A percentile compares a stretch with the other conserved stretches of the same genome.
Conservation (phyloP, 1,284 basidiomycete genomes). For the Porogramme epimiltina region DNA sequence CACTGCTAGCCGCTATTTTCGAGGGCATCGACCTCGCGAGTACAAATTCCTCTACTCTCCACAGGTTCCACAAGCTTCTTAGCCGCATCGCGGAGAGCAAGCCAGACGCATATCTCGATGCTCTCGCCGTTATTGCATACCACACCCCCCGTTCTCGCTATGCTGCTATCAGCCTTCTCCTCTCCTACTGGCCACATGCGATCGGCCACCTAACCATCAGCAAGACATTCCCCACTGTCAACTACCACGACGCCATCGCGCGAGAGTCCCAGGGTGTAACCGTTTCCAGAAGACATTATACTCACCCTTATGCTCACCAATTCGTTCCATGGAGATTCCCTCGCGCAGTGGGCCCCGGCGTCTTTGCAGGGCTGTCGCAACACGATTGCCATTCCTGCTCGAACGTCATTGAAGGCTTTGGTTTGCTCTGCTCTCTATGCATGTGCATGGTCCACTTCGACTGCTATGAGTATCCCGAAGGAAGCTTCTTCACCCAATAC, state of each 20-base stretch:
- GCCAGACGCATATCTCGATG: conserved; percentile 67
- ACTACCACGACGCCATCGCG: conserved; percentile 29
- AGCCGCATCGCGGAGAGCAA: conserved; percentile 61
- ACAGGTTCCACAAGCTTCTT: conserved; percentile 60
- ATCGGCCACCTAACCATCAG: conserved; percentile 67
- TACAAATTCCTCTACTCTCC: conserved; percentile 37
- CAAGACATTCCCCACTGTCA: conserved; percentile 47
- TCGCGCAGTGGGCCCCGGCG: conserved; percentile 27
- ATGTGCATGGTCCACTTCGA: conserved; percentile 68
- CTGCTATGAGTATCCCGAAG: conserved; percentile 72
- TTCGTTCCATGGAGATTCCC: conserved; percentile 69
- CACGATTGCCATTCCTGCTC: conserved; percentile 57
- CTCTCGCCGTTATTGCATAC: conserved; percentile 72
- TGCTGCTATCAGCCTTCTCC: conserved; percentile 56
- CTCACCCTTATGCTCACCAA: conserved; percentile 55
- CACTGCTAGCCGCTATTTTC: conserved; percentile 60
- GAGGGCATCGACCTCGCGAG: conserved; percentile 50
- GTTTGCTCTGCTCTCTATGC: conserved; percentile 66
- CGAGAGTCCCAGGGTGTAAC: conserved; percentile 19
- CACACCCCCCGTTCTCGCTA: conserved; percentile 57
- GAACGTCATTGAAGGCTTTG: conserved; percentile 55
- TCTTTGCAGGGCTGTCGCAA: conserved; percentile 39
- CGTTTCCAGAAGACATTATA: conserved; percentile 20
- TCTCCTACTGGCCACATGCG: conserved; percentile 65
- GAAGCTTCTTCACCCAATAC: conserved; percentile 59